Evolutionary conservation across 108 stramenopile species (phyloP).

Genomic region (Asterionellopsis glacialis): DNA sequence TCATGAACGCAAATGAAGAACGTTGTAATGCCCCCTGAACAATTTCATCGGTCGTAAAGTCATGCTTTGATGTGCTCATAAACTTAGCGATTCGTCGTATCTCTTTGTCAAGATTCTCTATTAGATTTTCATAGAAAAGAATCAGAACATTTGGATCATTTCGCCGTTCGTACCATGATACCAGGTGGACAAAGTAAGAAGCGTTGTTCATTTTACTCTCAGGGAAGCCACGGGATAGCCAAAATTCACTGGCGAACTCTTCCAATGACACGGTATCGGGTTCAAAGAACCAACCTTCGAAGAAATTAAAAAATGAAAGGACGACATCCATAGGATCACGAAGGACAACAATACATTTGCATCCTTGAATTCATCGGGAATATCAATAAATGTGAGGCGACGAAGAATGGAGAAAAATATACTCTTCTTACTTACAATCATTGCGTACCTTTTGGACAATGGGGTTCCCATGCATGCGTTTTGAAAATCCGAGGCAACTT

Average conservation of each 20-base stretch:
- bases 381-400: no score
- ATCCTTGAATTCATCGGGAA: slow-evolving; percentile 4
- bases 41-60: slow-evolving; percentile 9
- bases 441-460: slow-evolving; percentile 23
- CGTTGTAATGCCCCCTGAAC: slow-evolving; percentile 6
- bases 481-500: slow-evolving; percentile 31
- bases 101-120: slow-evolving; percentile 25
- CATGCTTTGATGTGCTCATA: slow-evolving; percentile 19
- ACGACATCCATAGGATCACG: slow-evolving; percentile 39
- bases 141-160: slow-evolving; percentile 33
- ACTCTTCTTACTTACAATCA: no score
- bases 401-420: no score
- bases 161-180: slow-evolving; percentile 34
- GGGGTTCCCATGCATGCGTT: slow-evolving; percentile 35
- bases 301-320: slow-evolving; percentile 36
- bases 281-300: slow-evolving; percentile 53
- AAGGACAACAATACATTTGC: slow-evolving; percentile 33
- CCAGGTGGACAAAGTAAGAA: slow-evolving; percentile 41
- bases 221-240: slow-evolving; percentile 36
- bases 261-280: slow-evolving; percentile 26
- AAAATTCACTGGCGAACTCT: slow-evolving; percentile 45
- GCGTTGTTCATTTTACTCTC: slow-evolving; percentile 35
- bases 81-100: slow-evolving; percentile 24
- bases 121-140: slow-evolving; percentile 41
- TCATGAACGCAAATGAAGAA: slow-evolving; percentile 38